Evolutionary conservation across 2,329 filamentous ascomycete species (phyloP), one percentile per base, ranked within the genome.

Genomic region (Tolypocladium ophioglossoides): DNA sequence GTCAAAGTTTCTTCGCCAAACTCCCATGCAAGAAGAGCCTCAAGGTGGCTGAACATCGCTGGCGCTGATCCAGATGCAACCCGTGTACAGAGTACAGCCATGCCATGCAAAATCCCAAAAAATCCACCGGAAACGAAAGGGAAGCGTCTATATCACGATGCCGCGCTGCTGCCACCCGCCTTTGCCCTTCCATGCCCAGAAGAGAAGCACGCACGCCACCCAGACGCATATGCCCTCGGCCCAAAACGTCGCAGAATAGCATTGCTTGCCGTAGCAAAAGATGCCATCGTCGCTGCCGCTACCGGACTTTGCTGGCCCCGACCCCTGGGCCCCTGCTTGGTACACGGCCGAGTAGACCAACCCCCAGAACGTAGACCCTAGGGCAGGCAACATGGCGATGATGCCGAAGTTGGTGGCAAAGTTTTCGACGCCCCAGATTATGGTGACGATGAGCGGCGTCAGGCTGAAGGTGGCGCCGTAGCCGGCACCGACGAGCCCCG

Each of bases 381-480:
- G 72, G 0, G 94, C 94, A 3, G 94, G 94, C 54, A 92, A 85
- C 77, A 95, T 94, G 44, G 91, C 91, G 9, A 97, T 84, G 57
- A 97, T 91, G 11, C 94, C 94, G 84, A 92, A 99, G 64, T 99
- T 97, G 0, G 94, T 99, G 55, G 90, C 94, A 67, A 99, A 97
- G 68, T 97, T 99, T 74, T 97, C 91, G 0, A 96, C 91, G 30
- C 94, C 94, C 94, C 94, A 99, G 48, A 99, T 92, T 11, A 96
- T 91, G n/a, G 86, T 90, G 61, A 96, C 87, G 54, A 97, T 89
- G 59, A 97, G 91, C 2, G 94, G 94, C 0, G 88, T 87, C 7
- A 97, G 79, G 50, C 84, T 87, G 74, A 97, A 99, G 24, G 91
- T 83, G 35, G 91, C 91, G 47, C 94, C 94, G 66, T 99, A 97